Percentiles rank a stretch among this genome's conserved stretches.
phyloP scores from a whole-genome alignment of 805 yeast genomes.

The Millerozyma acaciae region DNA sequence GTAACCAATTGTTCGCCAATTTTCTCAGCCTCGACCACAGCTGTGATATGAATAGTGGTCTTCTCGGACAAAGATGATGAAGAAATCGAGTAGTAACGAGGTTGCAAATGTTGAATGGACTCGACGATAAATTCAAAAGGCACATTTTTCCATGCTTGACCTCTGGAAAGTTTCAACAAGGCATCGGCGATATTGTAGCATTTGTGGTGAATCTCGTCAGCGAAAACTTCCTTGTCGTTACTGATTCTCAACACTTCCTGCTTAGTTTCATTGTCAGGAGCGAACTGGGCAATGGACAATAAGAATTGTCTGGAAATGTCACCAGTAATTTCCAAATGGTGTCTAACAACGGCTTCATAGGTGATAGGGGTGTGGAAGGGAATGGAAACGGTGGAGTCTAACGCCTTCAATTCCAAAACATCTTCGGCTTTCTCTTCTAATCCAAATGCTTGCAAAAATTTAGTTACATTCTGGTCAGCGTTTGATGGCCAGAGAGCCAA shows the following conservation, averaged over 20 bases:
- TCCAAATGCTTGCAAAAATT: conserved; percentile 61
- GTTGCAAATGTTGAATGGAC: conserved; percentile 75
- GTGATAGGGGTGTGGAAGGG: conserved; percentile 82
- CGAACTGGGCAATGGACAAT: conserved; percentile 69
- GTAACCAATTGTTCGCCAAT: conserved; percentile 39
- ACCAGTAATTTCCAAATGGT: conserved; percentile 88
- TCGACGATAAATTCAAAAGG: conserved; percentile 87
- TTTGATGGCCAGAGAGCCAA: conserved; percentile 94
- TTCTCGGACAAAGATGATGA: conserved; percentile 81
- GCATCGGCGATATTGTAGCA: conserved; percentile 76
- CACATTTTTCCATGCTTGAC: conserved; percentile 65
- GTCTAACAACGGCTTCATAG: conserved; percentile 79
- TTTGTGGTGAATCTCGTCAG: conserved; percentile 55
- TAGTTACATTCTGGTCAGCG: conserved; percentile 67
- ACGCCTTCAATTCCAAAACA: conserved; percentile 60
- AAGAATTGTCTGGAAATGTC: conserved; percentile 88
- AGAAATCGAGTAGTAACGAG: conserved; percentile 94
- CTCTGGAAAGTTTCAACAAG: conserved; percentile 56
- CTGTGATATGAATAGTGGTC: conserved; percentile 75
- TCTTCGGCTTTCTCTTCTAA: conserved; percentile 48
- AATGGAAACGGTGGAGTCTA: conserved; percentile 63
- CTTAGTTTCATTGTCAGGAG: conserved; percentile 63
- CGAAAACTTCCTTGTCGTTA: conserved; percentile 65
- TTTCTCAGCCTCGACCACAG: conserved; percentile 75
- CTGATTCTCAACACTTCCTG: conserved; percentile 51